These are phyloP conservation scores for Astraeus odoratus DNA, from an alignment of 768 basidiomycete genomes.

Conservation along the genomic window DNA sequence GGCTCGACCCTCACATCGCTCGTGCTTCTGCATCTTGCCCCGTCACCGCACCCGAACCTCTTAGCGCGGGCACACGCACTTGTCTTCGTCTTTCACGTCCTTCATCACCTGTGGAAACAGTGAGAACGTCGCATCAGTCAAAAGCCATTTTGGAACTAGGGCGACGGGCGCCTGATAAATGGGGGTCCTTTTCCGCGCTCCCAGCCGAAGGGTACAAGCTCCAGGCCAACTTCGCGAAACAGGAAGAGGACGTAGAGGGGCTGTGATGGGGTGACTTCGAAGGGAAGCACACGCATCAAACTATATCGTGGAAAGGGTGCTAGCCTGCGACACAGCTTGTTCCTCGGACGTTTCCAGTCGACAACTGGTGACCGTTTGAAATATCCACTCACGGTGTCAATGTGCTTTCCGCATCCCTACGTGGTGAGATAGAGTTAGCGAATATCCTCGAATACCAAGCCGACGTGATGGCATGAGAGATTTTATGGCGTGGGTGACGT, in stretches of 20 bases:
- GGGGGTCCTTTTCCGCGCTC: slow-evolving; percentile 11
- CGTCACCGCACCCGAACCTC: slow-evolving; percentile 1
- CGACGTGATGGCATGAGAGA: no score
- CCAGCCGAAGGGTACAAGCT: not conserved
- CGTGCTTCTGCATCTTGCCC: no score
- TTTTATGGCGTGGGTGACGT: no score
- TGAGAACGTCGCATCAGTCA: no score
- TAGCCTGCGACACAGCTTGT: slow-evolving; percentile 4
- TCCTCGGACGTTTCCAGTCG: slow-evolving; percentile 15
- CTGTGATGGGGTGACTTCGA: no score
- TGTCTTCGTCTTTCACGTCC: slow-evolving; percentile 43
- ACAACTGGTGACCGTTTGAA: slow-evolving; percentile 8
- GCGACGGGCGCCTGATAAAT: slow-evolving; percentile 19
- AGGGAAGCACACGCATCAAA: no score
- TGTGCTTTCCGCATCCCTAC: slow-evolving; percentile 69
- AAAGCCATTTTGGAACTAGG: no score
- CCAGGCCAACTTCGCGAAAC: not conserved
- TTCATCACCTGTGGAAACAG: slow-evolving; percentile 37
- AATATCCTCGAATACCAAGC: not conserved
- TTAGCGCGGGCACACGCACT: slow-evolving; percentile 35
- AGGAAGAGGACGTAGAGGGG: not conserved
- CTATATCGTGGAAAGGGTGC: no score
- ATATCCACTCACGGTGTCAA: slow-evolving; percentile 46
- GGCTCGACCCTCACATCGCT: no score
- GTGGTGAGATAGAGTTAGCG: slow-evolving; percentile 6